Base-by-base conservation (phyloP, 1,284 basidiomycete species). In the Marasmius sp. region DNA sequence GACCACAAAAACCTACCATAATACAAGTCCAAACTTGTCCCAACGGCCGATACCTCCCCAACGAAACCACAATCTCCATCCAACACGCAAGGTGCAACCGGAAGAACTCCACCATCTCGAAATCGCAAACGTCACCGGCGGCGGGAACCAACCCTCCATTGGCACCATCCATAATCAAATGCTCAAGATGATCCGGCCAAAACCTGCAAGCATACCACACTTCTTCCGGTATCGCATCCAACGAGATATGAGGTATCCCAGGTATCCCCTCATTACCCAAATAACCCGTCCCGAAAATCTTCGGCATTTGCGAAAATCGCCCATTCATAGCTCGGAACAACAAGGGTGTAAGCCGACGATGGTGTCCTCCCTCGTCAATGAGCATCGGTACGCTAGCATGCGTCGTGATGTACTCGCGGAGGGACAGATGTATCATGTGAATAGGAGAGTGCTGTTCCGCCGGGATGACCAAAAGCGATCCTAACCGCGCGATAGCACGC, bases 321-420 rank as follows among this genome's bases (percentile, higher is more conserved):
- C 48, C 14, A 18, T 64, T 58, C 34, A 64, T 16, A 5, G 47
- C 18, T 16, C 57, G 16, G 16, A 64, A 36, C 20, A 60, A 64
- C 12, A 38, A 54, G 22, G 27, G 20, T 4, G 60, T 59, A 14
- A 64, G 55, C 3, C 60, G 60, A 7, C 43, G 54, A 57, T 55
- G 56, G 47, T 64, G 60, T n/a, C 16, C 16, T 22, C 37, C 53
- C 37, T 64, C 55, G 33, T 58, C 37, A 36, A 64, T 34, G n/a
- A 57, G 48, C 39, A 48, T 38, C 3, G 57, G 57, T 36, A 36
- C 12, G 39, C 20, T 20, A 4, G 62, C 66, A 12, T 60, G 62
- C 34, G n/a, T 18, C 12, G 68, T 67, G 11, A 69, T 11, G 50
- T 64, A 68, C 16, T 69, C 68, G 18, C 60, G 64, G 9, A 69